Conservation (phyloP, 202 grass and related monocot species). For the Miscanthus sacchariflorus region DNA sequence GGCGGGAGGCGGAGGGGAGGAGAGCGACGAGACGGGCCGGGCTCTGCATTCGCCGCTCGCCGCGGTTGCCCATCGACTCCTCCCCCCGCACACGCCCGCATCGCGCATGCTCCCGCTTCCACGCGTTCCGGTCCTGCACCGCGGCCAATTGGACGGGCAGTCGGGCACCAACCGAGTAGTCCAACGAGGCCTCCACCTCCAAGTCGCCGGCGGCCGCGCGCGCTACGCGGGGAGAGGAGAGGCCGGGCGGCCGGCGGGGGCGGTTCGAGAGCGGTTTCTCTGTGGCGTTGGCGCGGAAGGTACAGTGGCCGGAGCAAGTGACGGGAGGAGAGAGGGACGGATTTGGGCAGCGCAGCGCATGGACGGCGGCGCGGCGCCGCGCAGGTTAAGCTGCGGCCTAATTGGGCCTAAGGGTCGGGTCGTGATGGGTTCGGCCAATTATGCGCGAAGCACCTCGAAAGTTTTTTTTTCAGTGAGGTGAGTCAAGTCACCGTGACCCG, state of each 20-base stretch:
- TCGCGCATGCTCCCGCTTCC: not conserved
- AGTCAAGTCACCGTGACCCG: no score
- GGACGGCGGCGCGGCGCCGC: not conserved
- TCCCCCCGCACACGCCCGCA: not conserved
- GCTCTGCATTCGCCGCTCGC: not conserved
- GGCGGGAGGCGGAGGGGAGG: not conserved
- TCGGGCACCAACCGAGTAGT: not conserved
- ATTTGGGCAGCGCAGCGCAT: not conserved
- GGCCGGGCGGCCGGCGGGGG: not conserved
- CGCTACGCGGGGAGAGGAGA: not conserved
- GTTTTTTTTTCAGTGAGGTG: not conserved
- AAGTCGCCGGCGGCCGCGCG: not conserved
- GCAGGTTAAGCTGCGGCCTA: not conserved
- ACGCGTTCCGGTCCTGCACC: constrained; percentile 1
- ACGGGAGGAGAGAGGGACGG: not conserved
- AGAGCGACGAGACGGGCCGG: not conserved
- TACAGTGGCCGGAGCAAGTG: not conserved
- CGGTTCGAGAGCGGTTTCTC: not conserved
- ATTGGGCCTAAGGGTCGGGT: not conserved
- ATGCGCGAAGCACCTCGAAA: not conserved
- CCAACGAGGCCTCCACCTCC: not conserved
- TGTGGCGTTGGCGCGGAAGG: constrained; percentile 31
- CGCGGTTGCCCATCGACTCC: not conserved
- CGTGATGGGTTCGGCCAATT: not conserved
- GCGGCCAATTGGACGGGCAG: not conserved